Evolutionary conservation across 106 monocot genomes (phyloP), one percentile per base, ranked within the genome.

Genomic region (Gastrodia elata): DNA sequence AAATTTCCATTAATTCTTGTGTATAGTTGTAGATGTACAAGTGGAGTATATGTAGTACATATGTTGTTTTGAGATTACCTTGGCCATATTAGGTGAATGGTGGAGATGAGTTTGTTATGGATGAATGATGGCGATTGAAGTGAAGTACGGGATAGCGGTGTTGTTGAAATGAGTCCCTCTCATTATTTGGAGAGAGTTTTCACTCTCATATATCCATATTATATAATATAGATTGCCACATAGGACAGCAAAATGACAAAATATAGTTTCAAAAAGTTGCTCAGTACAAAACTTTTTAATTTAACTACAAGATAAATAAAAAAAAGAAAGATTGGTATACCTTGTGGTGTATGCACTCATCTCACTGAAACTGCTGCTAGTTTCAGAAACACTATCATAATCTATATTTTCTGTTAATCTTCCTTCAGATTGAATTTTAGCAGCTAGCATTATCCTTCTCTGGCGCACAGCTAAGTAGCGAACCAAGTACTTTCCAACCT

Each of bases 391-490:
- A 64, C 38, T 82, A 73, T 98, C 93, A 77, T 93, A 88, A 48
- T 93, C 91, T 64, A 41, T 49, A 79, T 86, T 83, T 80, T 80
- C 82, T 33, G 75, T 74, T 11, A 69, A 69, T 25, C 76, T 80
- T 11, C 87, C 93, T 71, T 93, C 91, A 10, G 75, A 72, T 38
- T 85, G 80, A 36, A 98, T 56, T 74, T 86, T 98, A 27, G 88
- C 84, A 77, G 90, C 81, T 73, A 98, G 86, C 24, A 84, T 41
- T 65, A 98, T 41, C 69, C 93, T 86, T 74, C 91, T 91, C 77
- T 91, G 98, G 37, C 91, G 98, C 32, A 98, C 93, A 80, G 98
- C 87, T 70, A 98, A 69, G 68, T 98, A 98, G 24, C 93, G 90
- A 22, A 87, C 83, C 49, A 85, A 65, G 72, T 92, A 98, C 73